These are phyloP conservation scores for Teunomyces kruisii DNA, from an alignment of 805 yeast species.

Conservation along the genomic window DNA sequence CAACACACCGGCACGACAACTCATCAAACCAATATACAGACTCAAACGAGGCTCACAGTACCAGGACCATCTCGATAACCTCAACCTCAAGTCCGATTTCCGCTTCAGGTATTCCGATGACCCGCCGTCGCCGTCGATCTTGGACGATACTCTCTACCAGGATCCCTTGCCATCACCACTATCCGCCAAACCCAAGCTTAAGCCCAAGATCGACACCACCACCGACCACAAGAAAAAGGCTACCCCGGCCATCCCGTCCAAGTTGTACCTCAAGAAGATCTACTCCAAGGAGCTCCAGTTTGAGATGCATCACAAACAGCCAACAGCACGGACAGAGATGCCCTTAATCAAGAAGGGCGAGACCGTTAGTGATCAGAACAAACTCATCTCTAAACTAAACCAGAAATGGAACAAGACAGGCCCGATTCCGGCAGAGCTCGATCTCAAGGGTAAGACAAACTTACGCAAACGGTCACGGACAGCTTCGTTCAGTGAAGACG, in stretches of 20 bases:
- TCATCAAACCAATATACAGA: constrained; percentile 15
- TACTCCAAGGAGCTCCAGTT: constrained; percentile 40
- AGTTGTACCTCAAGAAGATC: constrained; percentile 29
- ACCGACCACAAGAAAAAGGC: constrained; percentile 19
- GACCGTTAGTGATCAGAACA: constrained; percentile 14
- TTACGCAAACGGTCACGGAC: constrained; percentile 1
- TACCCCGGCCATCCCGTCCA: background rate
- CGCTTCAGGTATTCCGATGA: constrained; percentile 20
- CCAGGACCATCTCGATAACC: constrained; percentile 4
- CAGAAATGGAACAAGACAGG: constrained; percentile 40
- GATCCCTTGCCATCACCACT: background rate
- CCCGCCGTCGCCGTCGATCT: constrained; percentile 27
- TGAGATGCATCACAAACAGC: constrained; percentile 24
- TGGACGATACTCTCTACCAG: constrained; percentile 6
- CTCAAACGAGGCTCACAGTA: constrained; percentile 6
- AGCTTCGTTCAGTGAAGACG: constrained; percentile 1
- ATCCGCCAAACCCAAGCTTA: constrained; percentile 9
- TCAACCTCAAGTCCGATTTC: constrained; percentile 22
- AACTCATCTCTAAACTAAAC: constrained; percentile 34
- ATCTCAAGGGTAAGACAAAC: constrained; percentile 2
- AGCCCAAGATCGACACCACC: constrained; percentile 10
- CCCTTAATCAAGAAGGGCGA: background rate
- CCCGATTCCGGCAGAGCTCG: background rate
- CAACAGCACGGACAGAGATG: constrained; percentile 3
- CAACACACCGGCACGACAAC: constrained; percentile 11